These are phyloP conservation scores for Phytophthora citricola DNA, from an alignment of 352 stramenopile species.

Conservation along the genomic window DNA sequence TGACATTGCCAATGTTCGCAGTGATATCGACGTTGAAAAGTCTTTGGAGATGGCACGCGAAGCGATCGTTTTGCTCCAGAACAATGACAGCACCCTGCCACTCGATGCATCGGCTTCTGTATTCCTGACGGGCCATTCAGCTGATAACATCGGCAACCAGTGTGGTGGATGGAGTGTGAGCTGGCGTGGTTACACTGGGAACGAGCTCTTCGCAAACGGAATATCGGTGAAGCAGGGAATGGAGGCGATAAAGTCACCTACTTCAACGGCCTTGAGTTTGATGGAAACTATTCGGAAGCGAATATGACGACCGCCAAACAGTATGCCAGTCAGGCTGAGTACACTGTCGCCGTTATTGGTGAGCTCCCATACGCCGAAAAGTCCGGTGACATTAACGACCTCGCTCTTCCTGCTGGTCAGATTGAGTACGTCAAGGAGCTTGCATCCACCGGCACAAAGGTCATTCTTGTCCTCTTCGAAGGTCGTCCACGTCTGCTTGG, in stretches of 20 bases:
- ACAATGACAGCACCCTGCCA: slow-evolving; percentile 54
- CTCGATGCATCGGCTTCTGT: neutral
- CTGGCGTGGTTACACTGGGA: slow-evolving; percentile 74
- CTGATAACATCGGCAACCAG: slow-evolving; percentile 32
- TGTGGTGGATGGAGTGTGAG: slow-evolving; percentile 31
- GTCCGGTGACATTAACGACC: slow-evolving; percentile 75
- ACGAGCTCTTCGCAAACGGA: slow-evolving; percentile 54
- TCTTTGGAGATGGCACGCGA: slow-evolving; percentile 17
- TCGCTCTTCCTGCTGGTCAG: slow-evolving; percentile 64
- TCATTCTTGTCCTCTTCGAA: slow-evolving; percentile 78
- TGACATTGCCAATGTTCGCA: slow-evolving; percentile 32
- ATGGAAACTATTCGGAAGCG: slow-evolving; percentile 51
- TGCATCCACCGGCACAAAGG: slow-evolving; percentile 59
- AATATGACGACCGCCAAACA: slow-evolving; percentile 56
- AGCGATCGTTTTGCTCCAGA: slow-evolving; percentile 49
- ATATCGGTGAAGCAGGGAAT: slow-evolving; percentile 61
- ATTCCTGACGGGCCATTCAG: slow-evolving; percentile 36
- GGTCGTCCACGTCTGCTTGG: slow-evolving; percentile 75
- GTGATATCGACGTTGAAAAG: slow-evolving; percentile 33
- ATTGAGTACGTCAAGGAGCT: slow-evolving; percentile 78
- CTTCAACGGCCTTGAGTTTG: slow-evolving; percentile 56
- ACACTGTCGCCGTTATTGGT: slow-evolving; percentile 77
- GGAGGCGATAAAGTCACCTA: slow-evolving; percentile 42
- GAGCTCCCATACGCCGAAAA: slow-evolving; percentile 85
- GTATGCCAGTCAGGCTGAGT: slow-evolving; percentile 43